phyloP scores from a whole-genome alignment of 1,284 basidiomycete species.

The Ganoderma leucocontextum region DNA sequence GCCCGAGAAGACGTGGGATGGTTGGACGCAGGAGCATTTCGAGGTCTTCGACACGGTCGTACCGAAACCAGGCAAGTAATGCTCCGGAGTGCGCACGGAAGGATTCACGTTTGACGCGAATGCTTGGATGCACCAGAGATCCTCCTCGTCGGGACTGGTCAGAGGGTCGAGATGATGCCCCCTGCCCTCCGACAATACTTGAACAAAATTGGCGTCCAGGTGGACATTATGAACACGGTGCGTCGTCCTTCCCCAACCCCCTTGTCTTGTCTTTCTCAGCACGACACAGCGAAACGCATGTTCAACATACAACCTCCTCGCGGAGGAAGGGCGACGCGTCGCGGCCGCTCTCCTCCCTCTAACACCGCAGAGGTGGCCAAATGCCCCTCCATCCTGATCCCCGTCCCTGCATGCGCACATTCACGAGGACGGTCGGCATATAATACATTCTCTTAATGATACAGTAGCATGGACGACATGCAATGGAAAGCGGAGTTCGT shows the following conservation, averaged over 20 bases:
- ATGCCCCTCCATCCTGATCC: conserved; percentile 22
- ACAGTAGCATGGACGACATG: background rate
- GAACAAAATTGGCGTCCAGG: conserved; percentile 83
- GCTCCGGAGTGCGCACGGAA: background rate
- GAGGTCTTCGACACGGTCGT: conserved; percentile 82
- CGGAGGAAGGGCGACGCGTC: conserved; percentile 92
- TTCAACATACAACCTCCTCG: conserved; percentile 92
- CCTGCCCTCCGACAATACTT: conserved; percentile 73
- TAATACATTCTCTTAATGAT: background rate
- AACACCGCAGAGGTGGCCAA: conserved; percentile 53
- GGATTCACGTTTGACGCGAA: background rate
- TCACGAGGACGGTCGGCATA: background rate
- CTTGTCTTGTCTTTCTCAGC: background rate
- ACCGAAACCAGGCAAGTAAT: conserved; percentile 83
- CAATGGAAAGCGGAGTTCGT: background rate
- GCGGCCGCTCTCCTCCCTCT: conserved; percentile 88
- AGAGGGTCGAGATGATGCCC: conserved; percentile 76
- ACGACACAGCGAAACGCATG: conserved; percentile 83
- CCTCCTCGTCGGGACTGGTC: conserved; percentile 89
- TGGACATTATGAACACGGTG: conserved; percentile 96
- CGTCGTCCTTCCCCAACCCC: conserved; percentile 40
- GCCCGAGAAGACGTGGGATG: conserved; percentile 64
- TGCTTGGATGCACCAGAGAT: conserved; percentile 68
- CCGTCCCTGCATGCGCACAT: background rate
- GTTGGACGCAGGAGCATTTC: conserved; percentile 81